Percentiles rank a stretch among this genome's conserved stretches.
Evolutionary conservation across 106 monocot species (phyloP).

Genomic region (Acorus gramineus): DNA sequence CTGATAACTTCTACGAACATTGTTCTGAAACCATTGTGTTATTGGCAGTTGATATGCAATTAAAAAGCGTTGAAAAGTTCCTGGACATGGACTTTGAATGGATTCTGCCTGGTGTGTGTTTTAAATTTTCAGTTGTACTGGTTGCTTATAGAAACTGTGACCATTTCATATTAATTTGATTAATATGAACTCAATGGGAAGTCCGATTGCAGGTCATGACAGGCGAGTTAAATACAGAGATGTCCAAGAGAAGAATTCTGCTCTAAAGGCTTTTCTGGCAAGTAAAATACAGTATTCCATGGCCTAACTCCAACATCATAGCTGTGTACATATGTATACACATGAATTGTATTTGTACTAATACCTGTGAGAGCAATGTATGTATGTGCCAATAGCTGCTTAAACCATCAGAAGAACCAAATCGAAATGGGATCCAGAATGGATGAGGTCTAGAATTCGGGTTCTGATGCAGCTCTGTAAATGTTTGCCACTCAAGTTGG

Average conservation of each 20-base stretch:
- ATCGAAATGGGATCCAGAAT: too few relatives aligned
- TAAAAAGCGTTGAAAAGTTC: conserved; percentile 50
- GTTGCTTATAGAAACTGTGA: not conserved
- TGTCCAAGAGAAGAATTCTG: conserved; percentile 44
- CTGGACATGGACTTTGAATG: conserved; percentile 60
- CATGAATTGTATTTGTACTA: too few relatives aligned
- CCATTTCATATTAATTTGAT: too few relatives aligned
- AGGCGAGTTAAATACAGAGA: conserved; percentile 49
- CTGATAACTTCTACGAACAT: not conserved
- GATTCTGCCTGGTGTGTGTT: conserved; percentile 73
- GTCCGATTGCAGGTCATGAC: conserved; percentile 48
- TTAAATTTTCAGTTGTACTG: not conserved
- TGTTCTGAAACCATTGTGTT: not conserved
- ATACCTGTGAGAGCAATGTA: too few relatives aligned
- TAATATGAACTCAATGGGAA: too few relatives aligned
- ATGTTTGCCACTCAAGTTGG: too few relatives aligned
- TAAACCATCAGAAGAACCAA: too few relatives aligned
- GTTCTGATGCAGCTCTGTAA: too few relatives aligned
- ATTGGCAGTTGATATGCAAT: conserved; percentile 53
- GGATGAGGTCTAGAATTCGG: too few relatives aligned
- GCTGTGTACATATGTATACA: too few relatives aligned
- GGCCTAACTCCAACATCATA: too few relatives aligned
- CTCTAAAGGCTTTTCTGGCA: conserved; percentile 33
- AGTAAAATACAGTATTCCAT: conserved; percentile 6
- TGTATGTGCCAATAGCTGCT: too few relatives aligned